Evolutionary conservation across 2,329 filamentous ascomycete genomes (phyloP), one percentile per base, ranked within the genome.

Genomic region (Pleurostoma richardsiae): DNA sequence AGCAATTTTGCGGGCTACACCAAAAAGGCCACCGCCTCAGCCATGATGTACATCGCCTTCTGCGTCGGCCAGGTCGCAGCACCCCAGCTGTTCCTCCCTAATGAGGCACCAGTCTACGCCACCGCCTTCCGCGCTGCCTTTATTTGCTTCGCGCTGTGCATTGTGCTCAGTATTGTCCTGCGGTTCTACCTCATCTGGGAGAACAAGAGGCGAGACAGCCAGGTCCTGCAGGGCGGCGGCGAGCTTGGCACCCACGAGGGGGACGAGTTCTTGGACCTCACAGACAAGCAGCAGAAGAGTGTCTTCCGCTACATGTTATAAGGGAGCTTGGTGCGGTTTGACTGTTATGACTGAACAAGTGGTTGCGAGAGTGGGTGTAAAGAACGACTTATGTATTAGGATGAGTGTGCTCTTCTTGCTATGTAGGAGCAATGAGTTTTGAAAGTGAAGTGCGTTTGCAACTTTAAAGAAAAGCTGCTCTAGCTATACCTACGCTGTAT

Each of bases 101-200:
- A 61, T 40, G 79, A 86, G 56, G 70, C 72, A 0, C 83, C 83
- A 0, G 65, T 71, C 2, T 88, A 86, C 58, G 71, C 76, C 40
- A 80, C 77, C 36, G 82, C 80, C 0, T 83, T 85, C 52, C 69
- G 76, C 5, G 79, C 77, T 3, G 80, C 84, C 53, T 70, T 86
- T 45, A 74, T 77, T 4, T 84, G 79, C 60, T 83, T 82, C 56
- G 69, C 68, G 0, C 55, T 76, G 26, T 65, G 79, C 43, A 69
- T 80, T 1, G 38, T 71, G 1, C 62, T 74, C 3, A 70, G 77
- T 33, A 53, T 73, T 7, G 71, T 70, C 31, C 62, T 82, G 49
- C 65, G 79, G 10, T 73, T 69, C 54, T 72, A 79, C 45, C 65
- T 83, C 11, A 66, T 59, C 8, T 58, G 62, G 42, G 68, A 79